Conservation (phyloP, 108 stramenopile species). For the Thalassiosira profunda region DNA sequence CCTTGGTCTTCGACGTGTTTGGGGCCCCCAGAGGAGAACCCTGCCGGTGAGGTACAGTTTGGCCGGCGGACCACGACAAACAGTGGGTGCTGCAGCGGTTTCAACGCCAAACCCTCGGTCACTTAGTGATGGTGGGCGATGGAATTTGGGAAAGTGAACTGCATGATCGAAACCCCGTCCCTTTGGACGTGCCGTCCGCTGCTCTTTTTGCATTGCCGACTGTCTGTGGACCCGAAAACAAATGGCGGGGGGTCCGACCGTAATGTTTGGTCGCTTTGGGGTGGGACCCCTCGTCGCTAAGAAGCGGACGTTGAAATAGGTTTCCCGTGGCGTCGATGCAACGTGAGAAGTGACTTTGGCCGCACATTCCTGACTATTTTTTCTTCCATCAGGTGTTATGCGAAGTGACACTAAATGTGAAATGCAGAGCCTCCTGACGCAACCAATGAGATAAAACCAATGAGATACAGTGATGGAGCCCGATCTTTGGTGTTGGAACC, state of each 20-base stretch:
- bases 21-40: too few relatives aligned
- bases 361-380: constrained; percentile 35
- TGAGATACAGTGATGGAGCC: too few relatives aligned
- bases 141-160: not conserved
- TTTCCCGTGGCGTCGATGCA: constrained; percentile 85
- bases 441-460: too few relatives aligned
- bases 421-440: too few relatives aligned
- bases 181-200: not conserved
- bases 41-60: too few relatives aligned
- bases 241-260: constrained; percentile 13
- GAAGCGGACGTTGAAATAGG: constrained; percentile 61
- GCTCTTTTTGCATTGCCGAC: not conserved
- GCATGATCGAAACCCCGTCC: not conserved
- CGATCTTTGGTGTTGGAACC: too few relatives aligned
- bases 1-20: too few relatives aligned
- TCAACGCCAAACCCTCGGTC: too few relatives aligned
- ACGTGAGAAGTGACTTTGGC: constrained; percentile 81
- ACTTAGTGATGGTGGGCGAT: not conserved
- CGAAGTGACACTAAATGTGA: too few relatives aligned
- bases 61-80: too few relatives aligned
- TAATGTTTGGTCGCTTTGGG: constrained; percentile 10
- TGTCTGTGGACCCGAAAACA: constrained; percentile 10
- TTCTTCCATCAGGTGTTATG: too few relatives aligned
- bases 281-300: constrained; percentile 11
- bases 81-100: too few relatives aligned